Evolutionary conservation across 2,329 filamentous ascomycete species (phyloP), one percentile per base, ranked within the genome.

Genomic region (Neurospora crassa): DNA sequence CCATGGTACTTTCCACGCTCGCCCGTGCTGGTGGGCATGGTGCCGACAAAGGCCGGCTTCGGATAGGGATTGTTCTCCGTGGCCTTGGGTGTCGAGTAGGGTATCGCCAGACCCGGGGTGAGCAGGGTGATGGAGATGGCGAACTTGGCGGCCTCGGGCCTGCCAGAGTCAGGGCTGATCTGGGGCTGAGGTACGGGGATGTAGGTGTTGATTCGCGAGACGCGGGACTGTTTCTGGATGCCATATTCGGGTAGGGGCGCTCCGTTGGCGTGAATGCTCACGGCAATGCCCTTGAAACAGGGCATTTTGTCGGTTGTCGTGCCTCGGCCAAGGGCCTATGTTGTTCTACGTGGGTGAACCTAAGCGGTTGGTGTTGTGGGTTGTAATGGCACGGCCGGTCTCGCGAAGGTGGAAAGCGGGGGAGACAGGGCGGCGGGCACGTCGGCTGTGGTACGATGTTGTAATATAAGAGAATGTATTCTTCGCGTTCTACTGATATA

Each of bases 281-380:
- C 95, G 78, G 96, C 95, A 83, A 99, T 94, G 83, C 96, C 96
- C 86, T 98, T 97, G 86, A 98, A 99, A 89, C 94, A 98, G 85
- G 96, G 96, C 96, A 89, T 89, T 79, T 79, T 87, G 72, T 63
- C 53, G 53, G 69, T 79, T 86, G 69, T 63, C 67, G 69, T 59
- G 53, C 40, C 34, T 43, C 40, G 69, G 20, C 24, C 45, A 70
- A 11, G 53, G 59, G 59, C 20, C 47, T 34, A 40, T 29, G 6
- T 37, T 37, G 45, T 67, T 40, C 34, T 40, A 41, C 37, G 37
- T 53, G 37, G 53, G 37, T 53, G 37, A 41, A 40, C 47, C 47
- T 29, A 29, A 16, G 47, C 47, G 43, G 69, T 42, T 53, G 81
- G 73, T 67, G 69, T 63, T 40, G 70, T 69, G 63, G 63, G 53